Evolutionary conservation across 78 protist genomes (phyloP).

Genomic region (Speleostelium caveatum): DNA sequence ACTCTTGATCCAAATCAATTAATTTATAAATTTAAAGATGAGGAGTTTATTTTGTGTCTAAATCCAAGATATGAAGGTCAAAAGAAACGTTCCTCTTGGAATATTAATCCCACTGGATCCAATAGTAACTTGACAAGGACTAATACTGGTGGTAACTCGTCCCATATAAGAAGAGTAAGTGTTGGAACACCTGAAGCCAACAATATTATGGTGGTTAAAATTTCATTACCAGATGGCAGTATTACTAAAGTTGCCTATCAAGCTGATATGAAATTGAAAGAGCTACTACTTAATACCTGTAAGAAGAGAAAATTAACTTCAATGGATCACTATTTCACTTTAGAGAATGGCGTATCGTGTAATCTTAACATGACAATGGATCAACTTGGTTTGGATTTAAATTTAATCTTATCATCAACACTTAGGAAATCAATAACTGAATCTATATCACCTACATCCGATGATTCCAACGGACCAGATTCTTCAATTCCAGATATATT

Average conservation of each 20-base stretch:
- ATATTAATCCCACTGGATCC: background rate
- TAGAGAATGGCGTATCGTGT: constrained; percentile 29
- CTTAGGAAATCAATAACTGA: background rate
- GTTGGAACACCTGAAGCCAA: constrained; percentile 1
- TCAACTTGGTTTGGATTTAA: constrained; percentile 22
- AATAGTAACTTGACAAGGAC: background rate
- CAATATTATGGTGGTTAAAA: constrained; percentile 25
- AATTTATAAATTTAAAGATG: constrained; percentile 57
- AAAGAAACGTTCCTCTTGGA: constrained; percentile 3
- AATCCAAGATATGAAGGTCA: constrained; percentile 58
- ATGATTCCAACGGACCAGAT: background rate
- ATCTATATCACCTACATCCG: constrained; percentile 8
- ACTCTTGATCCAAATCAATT: constrained; percentile 49
- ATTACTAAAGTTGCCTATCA: constrained; percentile 75
- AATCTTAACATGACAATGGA: constrained; percentile 40
- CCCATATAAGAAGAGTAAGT: constrained; percentile 22
- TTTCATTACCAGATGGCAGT: constrained; percentile 59
- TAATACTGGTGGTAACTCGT: background rate
- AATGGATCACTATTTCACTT: constrained; percentile 37
- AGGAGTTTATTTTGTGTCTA: constrained; percentile 27
- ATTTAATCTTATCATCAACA: constrained; percentile 1
- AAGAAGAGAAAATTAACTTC: constrained; percentile 44
- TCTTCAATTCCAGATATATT: constrained; percentile 27
- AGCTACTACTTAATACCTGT: constrained; percentile 42
- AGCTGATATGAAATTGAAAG: constrained; percentile 41